These are phyloP conservation scores for Shiraia sp. DNA, from an alignment of 2,329 filamentous ascomycete species.

Conservation along the genomic window DNA sequence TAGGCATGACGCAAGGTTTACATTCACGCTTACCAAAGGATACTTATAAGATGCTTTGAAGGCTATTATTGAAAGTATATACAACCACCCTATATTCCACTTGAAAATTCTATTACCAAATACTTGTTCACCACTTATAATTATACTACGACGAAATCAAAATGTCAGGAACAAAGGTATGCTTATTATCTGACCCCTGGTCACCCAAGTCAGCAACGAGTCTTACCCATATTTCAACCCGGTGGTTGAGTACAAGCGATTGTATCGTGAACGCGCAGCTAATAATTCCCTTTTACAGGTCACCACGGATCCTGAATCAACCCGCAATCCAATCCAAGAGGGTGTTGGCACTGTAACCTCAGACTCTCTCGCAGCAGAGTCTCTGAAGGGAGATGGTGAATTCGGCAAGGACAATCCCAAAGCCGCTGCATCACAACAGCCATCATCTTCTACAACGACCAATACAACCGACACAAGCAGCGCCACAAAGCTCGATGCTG, in stretches of 20 bases:
- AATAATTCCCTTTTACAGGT: constrained; percentile 30
- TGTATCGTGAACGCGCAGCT: not conserved
- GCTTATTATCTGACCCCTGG: not conserved
- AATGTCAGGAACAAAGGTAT: constrained; percentile 27
- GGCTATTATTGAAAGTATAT: not conserved
- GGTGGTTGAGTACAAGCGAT: no score
- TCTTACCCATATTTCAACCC: not conserved
- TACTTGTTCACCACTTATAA: not conserved
- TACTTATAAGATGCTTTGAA: no score
- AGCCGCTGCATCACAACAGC: constrained; percentile 54
- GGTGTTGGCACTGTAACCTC: constrained; percentile 64
- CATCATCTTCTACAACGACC: constrained; percentile 58
- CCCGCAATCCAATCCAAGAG: constrained; percentile 60
- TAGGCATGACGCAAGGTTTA: constrained; percentile 4
- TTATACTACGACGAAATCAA: no score
- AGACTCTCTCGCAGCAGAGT: constrained; percentile 79
- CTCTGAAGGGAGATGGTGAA: constrained; percentile 60
- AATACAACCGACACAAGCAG: constrained; percentile 60
- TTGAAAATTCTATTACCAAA: no score
- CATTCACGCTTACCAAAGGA: no score
- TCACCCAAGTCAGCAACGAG: not conserved
- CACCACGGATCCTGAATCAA: constrained; percentile 54
- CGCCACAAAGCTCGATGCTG: constrained; percentile 56
- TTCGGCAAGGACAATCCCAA: constrained; percentile 64
- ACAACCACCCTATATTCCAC: not conserved